Percentiles rank a stretch among this genome's conserved stretches.
phyloP scores from a whole-genome alignment of 176 grass and related monocot genomes.

The Luzula sylvatica region DNA sequence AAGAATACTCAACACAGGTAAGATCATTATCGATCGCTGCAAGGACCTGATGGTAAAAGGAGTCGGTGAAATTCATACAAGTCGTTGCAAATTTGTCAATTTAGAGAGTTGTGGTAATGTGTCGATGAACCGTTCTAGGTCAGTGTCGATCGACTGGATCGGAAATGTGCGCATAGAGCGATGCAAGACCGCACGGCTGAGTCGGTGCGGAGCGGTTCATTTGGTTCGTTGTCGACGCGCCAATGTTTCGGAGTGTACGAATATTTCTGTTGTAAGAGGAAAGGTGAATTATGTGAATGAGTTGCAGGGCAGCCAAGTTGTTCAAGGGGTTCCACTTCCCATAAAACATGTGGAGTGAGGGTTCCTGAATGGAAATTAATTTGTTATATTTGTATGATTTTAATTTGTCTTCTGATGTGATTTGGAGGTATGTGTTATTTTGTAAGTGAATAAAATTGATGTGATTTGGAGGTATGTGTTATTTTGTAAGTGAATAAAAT shows the following conservation, averaged over 20 bases:
- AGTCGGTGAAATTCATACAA: constrained; percentile 18
- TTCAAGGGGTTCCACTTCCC: constrained; percentile 6
- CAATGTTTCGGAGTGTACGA: constrained; percentile 27
- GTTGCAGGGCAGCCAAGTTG: constrained; percentile 16
- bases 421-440: too few species aligned
- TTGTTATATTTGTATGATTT: too few species aligned
- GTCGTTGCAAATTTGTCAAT: constrained; percentile 34
- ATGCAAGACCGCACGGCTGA: constrained; percentile 34
- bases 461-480: too few species aligned
- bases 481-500: too few species aligned
- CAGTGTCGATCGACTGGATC: constrained; percentile 38
- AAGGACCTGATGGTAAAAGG: constrained; percentile 22
- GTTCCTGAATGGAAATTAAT: too few species aligned
- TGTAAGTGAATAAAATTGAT: too few species aligned
- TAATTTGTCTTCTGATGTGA: too few species aligned
- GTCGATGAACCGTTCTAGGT: constrained; percentile 26
- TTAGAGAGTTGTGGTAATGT: constrained; percentile 51
- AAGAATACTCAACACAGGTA: neutral
- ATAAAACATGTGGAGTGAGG: neutral
- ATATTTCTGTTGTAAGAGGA: constrained; percentile 28
- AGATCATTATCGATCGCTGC: constrained; percentile 36
- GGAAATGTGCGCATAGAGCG: constrained; percentile 32
- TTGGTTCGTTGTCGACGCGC: constrained; percentile 39
- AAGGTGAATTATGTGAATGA: constrained; percentile 27
- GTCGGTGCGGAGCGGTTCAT: constrained; percentile 33